Evolutionary conservation across 805 yeast genomes (phyloP).

Genomic region (Candida oleophila): DNA sequence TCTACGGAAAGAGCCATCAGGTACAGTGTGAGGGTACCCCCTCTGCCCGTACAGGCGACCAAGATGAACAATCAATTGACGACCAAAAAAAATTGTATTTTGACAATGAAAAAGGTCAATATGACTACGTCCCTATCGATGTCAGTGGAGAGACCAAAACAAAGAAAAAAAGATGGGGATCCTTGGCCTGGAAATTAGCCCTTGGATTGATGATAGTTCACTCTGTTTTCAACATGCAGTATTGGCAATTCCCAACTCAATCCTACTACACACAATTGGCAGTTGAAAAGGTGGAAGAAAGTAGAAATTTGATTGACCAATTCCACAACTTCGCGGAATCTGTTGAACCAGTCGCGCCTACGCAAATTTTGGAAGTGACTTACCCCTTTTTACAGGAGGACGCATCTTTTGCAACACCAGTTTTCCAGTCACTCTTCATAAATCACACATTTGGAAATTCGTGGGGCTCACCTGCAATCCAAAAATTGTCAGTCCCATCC

Average conservation of each 20-base stretch:
- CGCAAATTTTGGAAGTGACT: slow-evolving; percentile 24
- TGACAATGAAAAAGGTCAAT: neutral
- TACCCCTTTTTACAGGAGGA: slow-evolving; percentile 24
- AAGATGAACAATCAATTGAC: neutral
- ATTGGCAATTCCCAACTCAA: neutral
- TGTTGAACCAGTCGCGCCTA: slow-evolving; percentile 3
- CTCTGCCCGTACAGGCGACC: neutral
- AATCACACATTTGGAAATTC: slow-evolving; percentile 54
- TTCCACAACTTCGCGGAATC: neutral
- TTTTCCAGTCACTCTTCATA: slow-evolving; percentile 40
- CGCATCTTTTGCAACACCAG: slow-evolving; percentile 28
- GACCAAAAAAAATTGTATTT: neutral
- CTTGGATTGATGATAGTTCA: neutral
- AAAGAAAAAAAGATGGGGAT: neutral
- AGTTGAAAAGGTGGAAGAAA: neutral
- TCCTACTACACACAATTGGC: neutral
- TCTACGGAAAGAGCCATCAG: slow-evolving; percentile 10
- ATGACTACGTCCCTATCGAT: neutral
- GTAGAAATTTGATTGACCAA: neutral
- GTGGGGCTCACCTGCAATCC: slow-evolving; percentile 57
- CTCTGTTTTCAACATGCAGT: neutral
- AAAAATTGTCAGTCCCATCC: slow-evolving; percentile 43
- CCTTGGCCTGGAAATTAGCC: neutral
- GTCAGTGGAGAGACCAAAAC: neutral
- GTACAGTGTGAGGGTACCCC: neutral